Evolutionary conservation across 208 protist genomes (phyloP).

Genomic region (Acanthamoeba healyi): DNA sequence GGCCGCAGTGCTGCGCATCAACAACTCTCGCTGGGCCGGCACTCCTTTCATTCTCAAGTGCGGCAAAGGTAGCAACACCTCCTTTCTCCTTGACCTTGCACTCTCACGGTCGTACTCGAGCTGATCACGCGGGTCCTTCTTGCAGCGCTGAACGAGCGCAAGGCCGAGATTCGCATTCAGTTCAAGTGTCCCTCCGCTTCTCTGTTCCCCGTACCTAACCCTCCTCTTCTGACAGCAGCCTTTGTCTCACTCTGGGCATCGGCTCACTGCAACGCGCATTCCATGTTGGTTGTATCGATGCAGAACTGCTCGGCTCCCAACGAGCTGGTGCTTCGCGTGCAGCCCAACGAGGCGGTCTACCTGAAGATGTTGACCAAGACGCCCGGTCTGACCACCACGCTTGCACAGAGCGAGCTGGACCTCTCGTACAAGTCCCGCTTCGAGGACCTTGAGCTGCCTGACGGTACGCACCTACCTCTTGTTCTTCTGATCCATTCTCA

Average conservation of each 20-base stretch:
- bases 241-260: not conserved
- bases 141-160: constrained; percentile 85
- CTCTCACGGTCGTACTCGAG: too few species aligned
- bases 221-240: too few species aligned
- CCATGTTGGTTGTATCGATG: too few species aligned
- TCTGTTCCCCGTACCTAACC: constrained; percentile 84
- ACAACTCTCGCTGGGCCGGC: constrained; percentile 91
- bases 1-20: constrained; percentile 84
- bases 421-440: constrained; percentile 87
- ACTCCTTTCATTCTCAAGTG: constrained; percentile 91
- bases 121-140: not conserved
- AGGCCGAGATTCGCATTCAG: constrained; percentile 90
- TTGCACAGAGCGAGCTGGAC: constrained; percentile 87
- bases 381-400: constrained; percentile 77
- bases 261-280: too few species aligned
- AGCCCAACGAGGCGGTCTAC: constrained; percentile 92
- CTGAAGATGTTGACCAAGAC: constrained; percentile 88
- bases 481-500: not conserved
- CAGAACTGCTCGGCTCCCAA: constrained; percentile 83
- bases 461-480: constrained; percentile 75
- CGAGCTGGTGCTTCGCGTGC: constrained; percentile 92
- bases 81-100: not conserved
- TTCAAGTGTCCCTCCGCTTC: constrained; percentile 85
- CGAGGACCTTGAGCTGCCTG: constrained; percentile 72
- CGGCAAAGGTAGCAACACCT: constrained; percentile 82